A percentile compares a stretch with the other conserved stretches of the same genome.
phyloP scores from a whole-genome alignment of 2,329 filamentous ascomycete species.

The Hypoxylon sp. region DNA sequence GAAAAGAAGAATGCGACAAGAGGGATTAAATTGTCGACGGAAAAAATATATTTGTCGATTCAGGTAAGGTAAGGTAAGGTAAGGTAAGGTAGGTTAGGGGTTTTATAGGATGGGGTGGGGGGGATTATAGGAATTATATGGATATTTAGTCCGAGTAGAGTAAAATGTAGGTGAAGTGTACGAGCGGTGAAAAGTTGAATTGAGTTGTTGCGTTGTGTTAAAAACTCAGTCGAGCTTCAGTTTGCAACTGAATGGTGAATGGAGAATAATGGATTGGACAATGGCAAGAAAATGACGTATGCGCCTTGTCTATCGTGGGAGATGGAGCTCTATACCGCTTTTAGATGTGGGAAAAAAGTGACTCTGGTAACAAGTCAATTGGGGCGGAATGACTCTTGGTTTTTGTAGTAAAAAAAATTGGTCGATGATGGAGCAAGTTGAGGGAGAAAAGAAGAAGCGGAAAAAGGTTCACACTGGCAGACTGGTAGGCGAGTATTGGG shows the following conservation, averaged over 20 bases:
- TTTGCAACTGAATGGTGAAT: slow-evolving; percentile 16
- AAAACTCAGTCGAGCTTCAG: slow-evolving; percentile 23
- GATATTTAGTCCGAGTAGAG: too few species aligned
- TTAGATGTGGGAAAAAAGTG: too few species aligned
- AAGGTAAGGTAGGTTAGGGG: not conserved
- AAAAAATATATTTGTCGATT: not conserved
- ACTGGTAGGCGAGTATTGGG: slow-evolving; percentile 25
- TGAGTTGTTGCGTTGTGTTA: slow-evolving; percentile 4
- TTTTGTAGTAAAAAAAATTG: slow-evolving; percentile 9
- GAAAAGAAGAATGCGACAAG: slow-evolving; percentile 3
- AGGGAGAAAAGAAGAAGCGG: not conserved
- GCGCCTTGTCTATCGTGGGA: slow-evolving; percentile 24
- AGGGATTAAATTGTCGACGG: slow-evolving; percentile 1
- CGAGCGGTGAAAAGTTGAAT: slow-evolving; percentile 2
- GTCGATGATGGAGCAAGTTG: too few species aligned
- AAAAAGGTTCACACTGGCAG: slow-evolving; percentile 4
- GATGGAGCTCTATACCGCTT: slow-evolving; percentile 32
- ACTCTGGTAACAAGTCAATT: too few species aligned
- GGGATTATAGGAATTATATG: not conserved
- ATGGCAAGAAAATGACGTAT: slow-evolving; percentile 38
- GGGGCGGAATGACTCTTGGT: slow-evolving; percentile 5
- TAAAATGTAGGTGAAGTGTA: slow-evolving; percentile 8
- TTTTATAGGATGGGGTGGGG: slow-evolving; percentile 1
- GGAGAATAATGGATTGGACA: slow-evolving; percentile 19
- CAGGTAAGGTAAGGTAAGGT: not conserved